Conservation (phyloP, 2,329 filamentous ascomycete genomes). For the Fusarium palustre region DNA sequence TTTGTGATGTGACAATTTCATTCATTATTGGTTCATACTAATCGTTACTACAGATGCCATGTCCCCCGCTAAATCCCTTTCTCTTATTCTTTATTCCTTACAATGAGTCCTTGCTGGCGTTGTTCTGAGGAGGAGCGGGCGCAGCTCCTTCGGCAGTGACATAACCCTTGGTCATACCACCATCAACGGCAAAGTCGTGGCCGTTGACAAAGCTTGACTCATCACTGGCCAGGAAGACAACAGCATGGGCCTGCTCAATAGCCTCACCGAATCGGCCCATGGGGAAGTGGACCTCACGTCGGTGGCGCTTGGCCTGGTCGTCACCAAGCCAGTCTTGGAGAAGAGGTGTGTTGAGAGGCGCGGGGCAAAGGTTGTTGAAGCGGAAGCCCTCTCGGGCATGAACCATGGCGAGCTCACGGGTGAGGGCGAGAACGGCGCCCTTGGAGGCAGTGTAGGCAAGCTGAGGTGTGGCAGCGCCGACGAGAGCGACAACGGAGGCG, state of each 20-base stretch:
- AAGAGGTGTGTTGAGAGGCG: conserved; percentile 90
- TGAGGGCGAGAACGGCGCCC: conserved; percentile 90
- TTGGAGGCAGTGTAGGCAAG: conserved; percentile 95
- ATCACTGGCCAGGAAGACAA: conserved; percentile 87
- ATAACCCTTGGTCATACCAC: conserved; percentile 95
- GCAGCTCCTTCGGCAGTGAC: conserved; percentile 73
- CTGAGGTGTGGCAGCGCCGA: conserved; percentile 88
- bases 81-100: not conserved
- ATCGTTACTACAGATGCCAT: conserved; percentile 31
- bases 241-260: conserved; percentile 91
- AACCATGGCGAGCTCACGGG: conserved; percentile 89
- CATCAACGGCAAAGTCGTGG: conserved; percentile 93
- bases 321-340: conserved; percentile 95
- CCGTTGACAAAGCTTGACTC: conserved; percentile 92
- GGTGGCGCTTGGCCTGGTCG: conserved; percentile 81
- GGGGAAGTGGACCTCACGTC: conserved; percentile 91
- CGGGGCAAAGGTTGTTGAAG: conserved; percentile 92
- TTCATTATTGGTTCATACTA: conserved; percentile 37
- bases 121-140: conserved; percentile 67
- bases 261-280: conserved; percentile 90
- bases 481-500: conserved; percentile 86
- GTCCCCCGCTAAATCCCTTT: not conserved
- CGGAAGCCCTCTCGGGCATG: conserved; percentile 89
- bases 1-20: conserved; percentile 20
- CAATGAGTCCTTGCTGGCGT: conserved; percentile 64